Conservation (phyloP, 257 asterid genomes). For the Linaria vulgaris region DNA sequence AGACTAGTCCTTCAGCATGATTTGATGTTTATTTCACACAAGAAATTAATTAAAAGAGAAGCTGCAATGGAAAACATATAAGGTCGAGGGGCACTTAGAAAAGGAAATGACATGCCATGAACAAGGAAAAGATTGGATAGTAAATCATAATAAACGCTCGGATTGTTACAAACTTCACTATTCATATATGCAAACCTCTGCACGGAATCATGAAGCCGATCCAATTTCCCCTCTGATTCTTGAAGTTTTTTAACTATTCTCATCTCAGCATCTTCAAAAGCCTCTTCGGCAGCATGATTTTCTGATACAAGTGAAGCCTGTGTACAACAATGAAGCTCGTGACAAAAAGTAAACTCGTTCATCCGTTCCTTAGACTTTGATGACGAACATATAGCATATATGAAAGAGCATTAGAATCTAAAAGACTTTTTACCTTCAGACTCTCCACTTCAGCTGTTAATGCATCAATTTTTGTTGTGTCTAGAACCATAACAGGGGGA, state of each 20-base stretch:
- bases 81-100: too few relatives aligned
- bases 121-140: too few relatives aligned
- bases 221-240: constrained; percentile 66
- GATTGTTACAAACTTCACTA: too few relatives aligned
- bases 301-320: constrained; percentile 79
- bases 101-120: too few relatives aligned
- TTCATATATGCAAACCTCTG: constrained; percentile 63
- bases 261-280: constrained; percentile 59
- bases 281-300: constrained; percentile 71
- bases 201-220: constrained; percentile 77
- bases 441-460: constrained; percentile 74
- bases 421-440: constrained; percentile 87
- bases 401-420: too few relatives aligned
- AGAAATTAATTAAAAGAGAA: too few relatives aligned
- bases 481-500: constrained; percentile 90
- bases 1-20: too few relatives aligned
- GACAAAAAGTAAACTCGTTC: constrained; percentile 17
- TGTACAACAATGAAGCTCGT: constrained; percentile 23
- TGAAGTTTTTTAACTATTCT: constrained; percentile 66
- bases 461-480: constrained; percentile 80
- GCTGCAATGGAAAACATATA: too few relatives aligned
- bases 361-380: too few relatives aligned
- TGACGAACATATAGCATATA: too few relatives aligned
- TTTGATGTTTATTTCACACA: too few relatives aligned
- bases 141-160: too few relatives aligned